These are phyloP conservation scores for Annona squamosa DNA, from an alignment of 164 flowering plant species.

Conservation along the genomic window DNA sequence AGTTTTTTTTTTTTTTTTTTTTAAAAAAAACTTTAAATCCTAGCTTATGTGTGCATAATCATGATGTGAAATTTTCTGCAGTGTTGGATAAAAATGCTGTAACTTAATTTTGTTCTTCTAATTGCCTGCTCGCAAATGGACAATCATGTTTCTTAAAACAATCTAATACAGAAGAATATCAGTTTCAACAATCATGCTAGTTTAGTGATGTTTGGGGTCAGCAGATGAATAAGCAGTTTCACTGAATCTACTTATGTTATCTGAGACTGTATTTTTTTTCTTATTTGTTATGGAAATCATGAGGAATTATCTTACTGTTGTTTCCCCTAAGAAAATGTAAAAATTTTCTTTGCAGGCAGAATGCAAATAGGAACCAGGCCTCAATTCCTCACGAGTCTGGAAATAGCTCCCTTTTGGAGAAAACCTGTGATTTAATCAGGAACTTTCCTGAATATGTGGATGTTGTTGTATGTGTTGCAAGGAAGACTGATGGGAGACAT, in stretches of 20 bases:
- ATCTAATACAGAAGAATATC: neutral
- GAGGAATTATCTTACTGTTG: neutral
- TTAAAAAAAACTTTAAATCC: no score
- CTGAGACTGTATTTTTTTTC: neutral
- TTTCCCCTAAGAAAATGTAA: slow-evolving; percentile 2
- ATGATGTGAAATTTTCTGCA: no score
- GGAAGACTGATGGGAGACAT: slow-evolving; percentile 98
- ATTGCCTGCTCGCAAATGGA: neutral
- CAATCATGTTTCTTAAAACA: neutral
- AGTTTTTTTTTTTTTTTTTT: no score
- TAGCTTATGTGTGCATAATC: no score
- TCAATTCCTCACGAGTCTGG: slow-evolving; percentile 25
- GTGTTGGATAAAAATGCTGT: no score
- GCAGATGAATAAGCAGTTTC: neutral
- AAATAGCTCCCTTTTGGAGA: slow-evolving; percentile 60
- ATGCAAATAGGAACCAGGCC: slow-evolving; percentile 52
- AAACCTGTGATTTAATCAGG: slow-evolving; percentile 81
- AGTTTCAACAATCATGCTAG: neutral
- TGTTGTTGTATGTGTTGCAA: slow-evolving; percentile 97
- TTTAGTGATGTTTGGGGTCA: neutral
- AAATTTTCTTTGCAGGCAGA: slow-evolving; percentile 49
- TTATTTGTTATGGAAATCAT: no score
- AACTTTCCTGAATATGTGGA: slow-evolving; percentile 88
- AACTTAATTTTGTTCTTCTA: no score
- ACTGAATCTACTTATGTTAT: neutral